Percentiles rank a stretch among this genome's conserved stretches.
These are phyloP conservation scores for Lactarius deliciosus DNA, from an alignment of 768 basidiomycete genomes.

Conservation along the genomic window DNA sequence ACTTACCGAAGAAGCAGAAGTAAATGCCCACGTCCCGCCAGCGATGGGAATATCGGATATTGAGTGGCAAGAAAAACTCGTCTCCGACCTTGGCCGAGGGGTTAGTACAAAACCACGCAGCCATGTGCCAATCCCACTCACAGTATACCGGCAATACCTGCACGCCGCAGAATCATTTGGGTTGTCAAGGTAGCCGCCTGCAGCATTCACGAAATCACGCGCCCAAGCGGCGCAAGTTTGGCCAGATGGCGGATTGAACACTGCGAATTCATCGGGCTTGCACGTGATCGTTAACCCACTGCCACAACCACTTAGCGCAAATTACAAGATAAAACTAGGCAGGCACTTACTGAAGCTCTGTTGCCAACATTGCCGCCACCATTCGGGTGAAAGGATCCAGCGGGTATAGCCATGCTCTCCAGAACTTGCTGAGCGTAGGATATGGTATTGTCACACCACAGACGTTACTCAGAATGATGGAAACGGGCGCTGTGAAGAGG, in stretches of 20 bases:
- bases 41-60: constrained; percentile 57
- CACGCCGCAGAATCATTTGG: constrained; percentile 58
- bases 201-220: constrained; percentile 53
- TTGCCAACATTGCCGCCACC: constrained; percentile 72
- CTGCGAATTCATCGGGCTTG: constrained; percentile 63
- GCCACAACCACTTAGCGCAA: constrained; percentile 6
- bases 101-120: neutral
- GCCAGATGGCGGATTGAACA: constrained; percentile 70
- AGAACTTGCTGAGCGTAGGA: constrained; percentile 64
- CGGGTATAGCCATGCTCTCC: constrained; percentile 78
- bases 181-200: constrained; percentile 78
- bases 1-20: constrained; percentile 58
- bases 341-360: constrained; percentile 60
- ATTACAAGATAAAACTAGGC: neutral
- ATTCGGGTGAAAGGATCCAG: constrained; percentile 72
- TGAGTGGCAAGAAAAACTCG: constrained; percentile 66
- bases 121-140: constrained; percentile 29
- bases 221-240: constrained; percentile 77
- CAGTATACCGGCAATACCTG: constrained; percentile 67
- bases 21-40: constrained; percentile 72
- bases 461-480: constrained; percentile 64
- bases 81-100: constrained; percentile 51
- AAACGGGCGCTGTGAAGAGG: constrained; percentile 74
- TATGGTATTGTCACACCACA: constrained; percentile 81
- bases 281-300: constrained; percentile 66